These are phyloP conservation scores for Macaranga tanarius DNA, from an alignment of 441 rosid genomes.

Conservation along the genomic window DNA sequence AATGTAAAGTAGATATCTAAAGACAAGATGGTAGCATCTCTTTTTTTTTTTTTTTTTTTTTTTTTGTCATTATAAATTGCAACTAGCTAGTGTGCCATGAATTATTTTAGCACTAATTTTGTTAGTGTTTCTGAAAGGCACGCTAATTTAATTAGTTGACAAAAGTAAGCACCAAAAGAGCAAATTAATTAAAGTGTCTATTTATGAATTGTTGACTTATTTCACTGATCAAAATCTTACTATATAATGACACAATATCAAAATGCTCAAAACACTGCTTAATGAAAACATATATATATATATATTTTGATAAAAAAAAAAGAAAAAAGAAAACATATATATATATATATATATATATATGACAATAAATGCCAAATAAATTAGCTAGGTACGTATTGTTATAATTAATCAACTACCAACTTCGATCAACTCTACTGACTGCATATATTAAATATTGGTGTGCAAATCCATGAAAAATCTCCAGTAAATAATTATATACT, in stretches of 20 bases:
- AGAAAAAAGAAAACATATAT: no score
- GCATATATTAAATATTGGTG: not conserved
- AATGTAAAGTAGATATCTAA: not conserved
- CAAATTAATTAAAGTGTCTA: not conserved
- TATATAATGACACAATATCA: no score
- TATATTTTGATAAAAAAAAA: no score
- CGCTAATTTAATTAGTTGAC: not conserved
- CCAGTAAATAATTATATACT: not conserved
- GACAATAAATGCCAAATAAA: not conserved
- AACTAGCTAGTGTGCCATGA: not conserved
- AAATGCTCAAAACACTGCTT: no score
- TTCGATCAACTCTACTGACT: slow-evolving; percentile 1
- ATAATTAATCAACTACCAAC: not conserved
- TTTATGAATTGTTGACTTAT: no score
- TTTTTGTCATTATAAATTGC: not conserved
- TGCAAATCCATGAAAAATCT: not conserved
- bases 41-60: no score
- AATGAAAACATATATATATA: no score
- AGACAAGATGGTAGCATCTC: not conserved
- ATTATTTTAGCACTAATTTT: not conserved
- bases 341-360: no score
- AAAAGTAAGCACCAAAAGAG: not conserved
- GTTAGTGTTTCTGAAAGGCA: not conserved
- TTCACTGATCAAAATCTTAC: no score
- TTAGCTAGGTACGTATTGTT: not conserved